These are phyloP conservation scores for Dothidotthia symphoricarpi DNA, from an alignment of 2,329 filamentous ascomycete genomes.

Conservation along the genomic window DNA sequence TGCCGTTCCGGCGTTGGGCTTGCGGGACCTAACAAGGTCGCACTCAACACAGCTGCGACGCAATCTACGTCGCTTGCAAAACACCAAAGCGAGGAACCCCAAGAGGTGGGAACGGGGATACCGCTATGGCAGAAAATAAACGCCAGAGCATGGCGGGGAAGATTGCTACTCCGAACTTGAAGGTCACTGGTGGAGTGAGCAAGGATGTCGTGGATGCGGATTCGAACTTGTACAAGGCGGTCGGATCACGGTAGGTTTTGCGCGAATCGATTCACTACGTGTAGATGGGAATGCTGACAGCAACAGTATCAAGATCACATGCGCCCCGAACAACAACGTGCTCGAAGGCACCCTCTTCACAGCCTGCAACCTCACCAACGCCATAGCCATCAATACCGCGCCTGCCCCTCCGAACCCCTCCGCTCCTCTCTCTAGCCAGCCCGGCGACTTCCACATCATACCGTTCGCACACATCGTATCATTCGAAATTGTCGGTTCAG, in stretches of 20 bases:
- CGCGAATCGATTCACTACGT: neutral
- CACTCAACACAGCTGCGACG: conserved; percentile 6
- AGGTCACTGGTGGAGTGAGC: conserved; percentile 43
- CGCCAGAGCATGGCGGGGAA: conserved; percentile 56
- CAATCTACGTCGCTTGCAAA: conserved; percentile 6
- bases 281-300: conserved; percentile 13
- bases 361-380: conserved; percentile 59
- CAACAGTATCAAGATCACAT: conserved; percentile 58
- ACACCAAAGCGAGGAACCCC: conserved; percentile 39
- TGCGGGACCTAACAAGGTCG: conserved; percentile 18
- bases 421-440: conserved; percentile 40
- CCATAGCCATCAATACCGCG: conserved; percentile 60
- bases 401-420: conserved; percentile 46
- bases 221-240: conserved; percentile 57
- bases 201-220: conserved; percentile 52
- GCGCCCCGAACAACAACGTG: conserved; percentile 51
- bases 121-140: conserved; percentile 58
- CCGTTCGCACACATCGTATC: conserved; percentile 59
- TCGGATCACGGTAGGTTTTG: conserved; percentile 59
- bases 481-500: conserved; percentile 53
- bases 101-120: conserved; percentile 50
- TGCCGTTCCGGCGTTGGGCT: conserved; percentile 33
- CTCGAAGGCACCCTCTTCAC: conserved; percentile 64
- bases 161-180: conserved; percentile 50
- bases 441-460: conserved; percentile 60